A percentile compares a stretch with the other conserved stretches of the same genome.
These are phyloP conservation scores for Euphorbia corollata DNA, from an alignment of 441 rosid species.

Conservation along the genomic window DNA sequence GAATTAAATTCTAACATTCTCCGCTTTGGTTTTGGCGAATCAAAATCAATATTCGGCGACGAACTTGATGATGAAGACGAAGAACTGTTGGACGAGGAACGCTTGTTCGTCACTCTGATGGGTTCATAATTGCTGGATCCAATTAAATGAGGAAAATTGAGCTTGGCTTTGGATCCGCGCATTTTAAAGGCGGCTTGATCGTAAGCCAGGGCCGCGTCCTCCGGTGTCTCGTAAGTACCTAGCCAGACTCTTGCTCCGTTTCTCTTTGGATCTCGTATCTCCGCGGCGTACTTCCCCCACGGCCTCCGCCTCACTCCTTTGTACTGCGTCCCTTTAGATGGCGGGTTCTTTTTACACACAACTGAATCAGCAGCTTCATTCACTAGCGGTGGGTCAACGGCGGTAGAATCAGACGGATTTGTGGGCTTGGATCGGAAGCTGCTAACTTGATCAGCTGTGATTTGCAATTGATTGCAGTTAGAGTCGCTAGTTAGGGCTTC, in stretches of 20 bases:
- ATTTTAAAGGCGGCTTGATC: conserved; percentile 43
- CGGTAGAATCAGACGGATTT: neutral
- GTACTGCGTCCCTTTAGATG: conserved; percentile 18
- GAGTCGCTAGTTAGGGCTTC: neutral
- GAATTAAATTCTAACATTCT: neutral
- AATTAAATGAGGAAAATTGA: conserved; percentile 34
- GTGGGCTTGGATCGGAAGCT: neutral
- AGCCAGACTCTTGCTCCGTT: conserved; percentile 45
- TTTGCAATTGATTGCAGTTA: neutral
- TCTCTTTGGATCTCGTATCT: conserved; percentile 44
- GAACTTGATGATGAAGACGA: conserved; percentile 12
- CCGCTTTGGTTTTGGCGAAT: conserved; percentile 14
- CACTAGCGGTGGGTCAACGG: neutral
- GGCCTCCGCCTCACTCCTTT: conserved; percentile 51
- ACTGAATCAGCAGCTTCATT: neutral
- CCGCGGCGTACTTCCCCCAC: conserved; percentile 59
- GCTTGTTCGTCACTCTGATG: conserved; percentile 24
- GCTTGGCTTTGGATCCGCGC: conserved; percentile 28
- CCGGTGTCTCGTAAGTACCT: conserved; percentile 40
- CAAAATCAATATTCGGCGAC: conserved; percentile 3
- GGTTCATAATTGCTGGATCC: conserved; percentile 29
- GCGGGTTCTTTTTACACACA: neutral
- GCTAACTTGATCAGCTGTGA: neutral
- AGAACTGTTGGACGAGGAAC: conserved; percentile 23
- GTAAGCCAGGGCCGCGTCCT: conserved; percentile 51